A percentile compares a stretch with the other conserved stretches of the same genome.
phyloP scores from a whole-genome alignment of 2,329 filamentous ascomycete genomes.

The Fusarium aywerte region DNA sequence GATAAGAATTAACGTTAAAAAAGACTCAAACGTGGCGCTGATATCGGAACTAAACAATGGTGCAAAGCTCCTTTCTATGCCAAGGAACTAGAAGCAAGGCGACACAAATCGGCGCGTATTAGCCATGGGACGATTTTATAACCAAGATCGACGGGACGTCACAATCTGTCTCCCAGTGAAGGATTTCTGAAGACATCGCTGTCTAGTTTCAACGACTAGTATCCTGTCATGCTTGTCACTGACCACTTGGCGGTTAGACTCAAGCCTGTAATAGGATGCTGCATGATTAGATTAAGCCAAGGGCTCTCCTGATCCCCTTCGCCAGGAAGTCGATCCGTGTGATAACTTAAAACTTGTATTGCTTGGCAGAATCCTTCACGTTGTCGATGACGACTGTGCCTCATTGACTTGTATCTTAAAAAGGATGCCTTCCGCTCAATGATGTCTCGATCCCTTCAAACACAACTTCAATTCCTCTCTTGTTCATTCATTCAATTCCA shows the following conservation, averaged over 20 bases:
- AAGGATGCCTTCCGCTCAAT: too few species aligned
- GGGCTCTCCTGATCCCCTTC: not conserved
- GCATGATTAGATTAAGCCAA: not conserved
- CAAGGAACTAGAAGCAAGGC: constrained; percentile 7
- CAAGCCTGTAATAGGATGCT: not conserved
- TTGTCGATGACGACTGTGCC: too few species aligned
- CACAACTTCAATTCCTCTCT: not conserved
- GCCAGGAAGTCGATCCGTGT: constrained; percentile 10
- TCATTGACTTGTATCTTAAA: not conserved
- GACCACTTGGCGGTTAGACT: not conserved
- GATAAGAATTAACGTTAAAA: not conserved
- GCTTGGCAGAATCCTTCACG: not conserved
- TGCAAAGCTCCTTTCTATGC: not conserved
- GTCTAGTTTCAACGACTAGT: not conserved
- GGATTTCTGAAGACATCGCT: not conserved
- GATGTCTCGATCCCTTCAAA: not conserved
- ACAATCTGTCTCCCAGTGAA: not conserved
- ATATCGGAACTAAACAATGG: not conserved
- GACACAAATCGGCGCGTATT: not conserved
- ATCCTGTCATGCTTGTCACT: too few species aligned
- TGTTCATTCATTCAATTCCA: not conserved
- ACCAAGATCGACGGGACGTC: not conserved
- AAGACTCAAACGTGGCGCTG: not conserved
- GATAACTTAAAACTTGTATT: constrained; percentile 1
- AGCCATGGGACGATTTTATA: not conserved